Evolutionary conservation across 169 alveolate species (phyloP).

Genomic region (Ophryocystis elektroscirrha): DNA sequence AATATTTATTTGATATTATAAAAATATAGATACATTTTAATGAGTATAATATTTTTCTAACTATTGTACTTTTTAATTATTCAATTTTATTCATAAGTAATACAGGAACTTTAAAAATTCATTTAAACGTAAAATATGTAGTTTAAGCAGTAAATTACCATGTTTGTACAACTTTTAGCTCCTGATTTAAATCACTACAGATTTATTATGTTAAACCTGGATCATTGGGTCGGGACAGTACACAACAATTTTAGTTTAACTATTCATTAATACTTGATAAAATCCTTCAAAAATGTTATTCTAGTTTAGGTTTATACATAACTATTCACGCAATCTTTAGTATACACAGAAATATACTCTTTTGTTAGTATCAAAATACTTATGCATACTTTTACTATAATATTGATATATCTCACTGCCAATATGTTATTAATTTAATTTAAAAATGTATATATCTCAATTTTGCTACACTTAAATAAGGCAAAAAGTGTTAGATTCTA

Average conservation of each 20-base stretch:
- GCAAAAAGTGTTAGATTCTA: too few species aligned
- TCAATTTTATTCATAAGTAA: too few species aligned
- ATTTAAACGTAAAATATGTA: too few species aligned
- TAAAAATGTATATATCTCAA: too few species aligned
- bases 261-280: not conserved
- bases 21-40: not conserved
- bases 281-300: not conserved
- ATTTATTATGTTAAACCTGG: too few species aligned
- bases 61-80: too few species aligned
- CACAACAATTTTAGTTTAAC: not conserved
- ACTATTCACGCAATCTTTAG: not conserved
- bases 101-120: too few species aligned
- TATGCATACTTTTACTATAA: not conserved
- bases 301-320: not conserved
- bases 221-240: too few species aligned
- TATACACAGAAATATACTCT: not conserved
- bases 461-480: too few species aligned
- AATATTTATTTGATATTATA: not conserved
- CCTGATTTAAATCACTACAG: too few species aligned
- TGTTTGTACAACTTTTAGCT: too few species aligned
- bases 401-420: not conserved
- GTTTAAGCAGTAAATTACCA: too few species aligned
- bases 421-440: not conserved
- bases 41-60: not conserved
- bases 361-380: not conserved